These are phyloP conservation scores for Daldinia loculata DNA, from an alignment of 495 filamentous ascomycete genomes.

Conservation along the genomic window DNA sequence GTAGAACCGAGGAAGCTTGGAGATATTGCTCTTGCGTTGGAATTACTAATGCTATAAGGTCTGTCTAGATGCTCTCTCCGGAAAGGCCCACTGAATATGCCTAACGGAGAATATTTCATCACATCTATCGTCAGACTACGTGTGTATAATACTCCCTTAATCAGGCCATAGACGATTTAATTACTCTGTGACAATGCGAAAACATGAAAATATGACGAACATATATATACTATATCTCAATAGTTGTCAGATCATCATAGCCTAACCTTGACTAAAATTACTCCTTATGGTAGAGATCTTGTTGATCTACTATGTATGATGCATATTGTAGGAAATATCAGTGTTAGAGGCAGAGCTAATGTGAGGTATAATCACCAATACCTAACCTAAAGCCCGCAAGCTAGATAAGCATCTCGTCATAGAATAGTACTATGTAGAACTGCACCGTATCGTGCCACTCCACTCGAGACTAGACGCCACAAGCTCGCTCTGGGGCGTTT, in stretches of 20 bases:
- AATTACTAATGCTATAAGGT: too few relatives aligned
- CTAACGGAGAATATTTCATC: neutral
- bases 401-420: neutral
- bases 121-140: neutral
- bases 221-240: neutral
- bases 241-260: neutral
- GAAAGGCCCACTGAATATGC: too few relatives aligned
- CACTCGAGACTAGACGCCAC: neutral
- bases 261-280: neutral
- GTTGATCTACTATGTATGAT: neutral
- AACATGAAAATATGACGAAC: neutral
- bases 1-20: slow-evolving; percentile 7
- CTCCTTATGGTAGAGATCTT: neutral
- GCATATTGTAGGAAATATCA: neutral
- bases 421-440: neutral
- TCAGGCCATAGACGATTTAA: neutral
- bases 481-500: too few relatives aligned
- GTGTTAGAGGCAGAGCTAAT: neutral
- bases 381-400: neutral
- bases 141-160: neutral
- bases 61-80: too few relatives aligned
- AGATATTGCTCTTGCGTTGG: too few relatives aligned
- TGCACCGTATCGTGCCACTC: neutral
- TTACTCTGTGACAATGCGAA: neutral
- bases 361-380: neutral